Percentiles rank a stretch among this genome's conserved stretches.
phyloP scores from a whole-genome alignment of 1,139 yeast genomes.

The Ogataea hybrid region DNA sequence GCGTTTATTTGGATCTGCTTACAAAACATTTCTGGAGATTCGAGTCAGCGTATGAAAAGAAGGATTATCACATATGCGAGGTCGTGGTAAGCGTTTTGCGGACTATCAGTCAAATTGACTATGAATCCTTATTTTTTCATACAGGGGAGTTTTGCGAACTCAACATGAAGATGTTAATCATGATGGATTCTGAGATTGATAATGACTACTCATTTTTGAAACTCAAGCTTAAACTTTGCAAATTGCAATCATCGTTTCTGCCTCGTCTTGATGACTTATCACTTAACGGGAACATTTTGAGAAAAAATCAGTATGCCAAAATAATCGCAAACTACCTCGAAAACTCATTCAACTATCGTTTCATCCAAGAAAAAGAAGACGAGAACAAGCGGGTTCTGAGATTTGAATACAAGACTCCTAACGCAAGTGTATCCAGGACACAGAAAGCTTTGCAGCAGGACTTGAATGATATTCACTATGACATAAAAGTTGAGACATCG shows the following conservation, averaged over 20 bases:
- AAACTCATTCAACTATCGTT: too few species aligned
- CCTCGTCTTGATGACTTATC: too few species aligned
- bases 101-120: slow-evolving; percentile 26
- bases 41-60: slow-evolving; percentile 20
- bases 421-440: neutral
- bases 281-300: too few species aligned
- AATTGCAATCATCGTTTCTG: too few species aligned
- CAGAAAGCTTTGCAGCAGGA: slow-evolving; percentile 8
- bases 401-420: slow-evolving; percentile 13
- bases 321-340: too few species aligned
- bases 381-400: slow-evolving; percentile 13
- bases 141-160: slow-evolving; percentile 27
- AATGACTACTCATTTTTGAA: slow-evolving; percentile 37
- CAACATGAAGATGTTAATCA: slow-evolving; percentile 22
- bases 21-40: slow-evolving; percentile 23
- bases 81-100: slow-evolving; percentile 27
- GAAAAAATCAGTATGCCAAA: too few species aligned
- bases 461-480: slow-evolving; percentile 50
- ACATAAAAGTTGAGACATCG: slow-evolving; percentile 66
- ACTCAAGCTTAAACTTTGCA: too few species aligned
- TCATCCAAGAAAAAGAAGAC: too few species aligned
- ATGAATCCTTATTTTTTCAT: slow-evolving; percentile 24
- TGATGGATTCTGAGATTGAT: slow-evolving; percentile 28
- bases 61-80: slow-evolving; percentile 30
- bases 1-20: slow-evolving; percentile 21